Evolutionary conservation across 208 protist species (phyloP), one percentile per base, ranked within the genome.

Genomic region (Dictyostelium gargantuum): DNA sequence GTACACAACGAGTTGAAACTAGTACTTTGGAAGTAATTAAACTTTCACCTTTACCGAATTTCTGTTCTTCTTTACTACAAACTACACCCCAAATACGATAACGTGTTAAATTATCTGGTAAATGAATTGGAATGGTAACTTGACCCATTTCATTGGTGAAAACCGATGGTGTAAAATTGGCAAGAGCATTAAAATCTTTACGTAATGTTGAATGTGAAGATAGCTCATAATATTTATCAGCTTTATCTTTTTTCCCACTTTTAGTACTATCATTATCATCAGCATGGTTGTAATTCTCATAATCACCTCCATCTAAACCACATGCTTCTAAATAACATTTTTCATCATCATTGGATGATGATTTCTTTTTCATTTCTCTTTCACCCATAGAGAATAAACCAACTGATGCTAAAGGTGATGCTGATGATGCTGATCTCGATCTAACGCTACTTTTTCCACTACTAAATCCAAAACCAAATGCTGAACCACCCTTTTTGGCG

Each of bases 41-140:
- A 19, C 17, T 38, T 79, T 89, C 82, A 63, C 29, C 15, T 40
- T 89, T 75, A 13, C 82, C 82, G 11, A 89, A 89, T 46, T 68
- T 77, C 52, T 89, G 82, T 29, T 86, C 66, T 21, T 66, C 46
- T n/a, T 38, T 40, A 15, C 29, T 26, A 21, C 44, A 79, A 29
- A 89, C 82, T 15, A 89, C 48, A 79, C 68, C 82, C 82, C 82
- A 89, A 48, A 89, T 79, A 63, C 82, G 42, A 38, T 89, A 89
- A 79, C 82, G 66, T n/a, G 82, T 89, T 5, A 89, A 42, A 58
- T 89, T 89, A 19, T 89, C 82, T 63, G 82, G 82, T 38, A 89
- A 48, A 70, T 74, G 74, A 23, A 89, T 56, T 46, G 82, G 68
- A 42, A 89, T 89, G 6, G 11, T 52, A 21, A 63, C 35, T 42